Evolutionary conservation across 179 eudicot species (phyloP), one percentile per base, ranked within the genome.

Genomic region (Gypsophila paniculata): DNA sequence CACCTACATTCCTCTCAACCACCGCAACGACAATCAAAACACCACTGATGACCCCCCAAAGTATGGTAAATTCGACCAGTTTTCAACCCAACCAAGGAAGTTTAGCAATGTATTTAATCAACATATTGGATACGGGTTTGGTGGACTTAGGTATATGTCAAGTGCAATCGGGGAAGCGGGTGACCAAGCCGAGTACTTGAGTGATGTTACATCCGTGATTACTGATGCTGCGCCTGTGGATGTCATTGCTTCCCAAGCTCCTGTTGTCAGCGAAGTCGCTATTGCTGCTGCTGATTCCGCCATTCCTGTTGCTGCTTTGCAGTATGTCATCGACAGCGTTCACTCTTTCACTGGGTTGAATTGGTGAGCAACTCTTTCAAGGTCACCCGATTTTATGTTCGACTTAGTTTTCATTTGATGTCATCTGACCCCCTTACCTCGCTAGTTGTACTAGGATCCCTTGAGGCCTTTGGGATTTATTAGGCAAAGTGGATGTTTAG

Each of bases 261-360:
- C 88, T 8, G 88, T 58, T 54, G 58, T 79, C 65, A 91, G 71
- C 58, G 98, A 93, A 72, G 97, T 93, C 34, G 97, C 96, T 0
- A 57, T 78, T 73, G 97, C 98, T 14, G 94, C 98, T 23, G 97
- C 93, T 1, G 97, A 93, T 81, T 93, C 97, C n/a, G 89, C 84
- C 3, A 76, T 64, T 1, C 97, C 99, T 0, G 94, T 94, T 26
- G 96, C 96, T 0, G 87, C 82, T 15, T 80, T 91, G 84, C 99
- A 94, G 82, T 81, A 91, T 60, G 29, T 87, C 65, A 94, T 94
- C 75, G 96, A 91, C 18, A 80, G 75, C n/a, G 85, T 94, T 70
- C 99, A 94, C 78, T n/a, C 66, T 10, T 68, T 77, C 71, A 85
- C 91, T 5, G 99, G 99, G 14, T 77, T 83, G 44, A 71, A 78